phyloP scores from a whole-genome alignment of 73 alveolate species.

The Uronychia binucleata region DNA sequence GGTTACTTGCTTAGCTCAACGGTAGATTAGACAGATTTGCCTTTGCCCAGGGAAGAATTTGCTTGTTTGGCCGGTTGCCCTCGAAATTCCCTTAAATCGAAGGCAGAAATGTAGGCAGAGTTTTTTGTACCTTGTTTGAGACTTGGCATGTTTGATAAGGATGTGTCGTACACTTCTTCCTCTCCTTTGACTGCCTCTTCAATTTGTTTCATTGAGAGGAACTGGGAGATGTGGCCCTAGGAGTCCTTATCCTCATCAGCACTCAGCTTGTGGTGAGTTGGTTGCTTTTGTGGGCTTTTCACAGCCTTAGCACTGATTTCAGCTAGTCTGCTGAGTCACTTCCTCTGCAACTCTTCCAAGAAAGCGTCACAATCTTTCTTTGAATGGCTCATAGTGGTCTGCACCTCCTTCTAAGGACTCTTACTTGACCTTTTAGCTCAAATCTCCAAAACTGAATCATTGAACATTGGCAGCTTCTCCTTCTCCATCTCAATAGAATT shows the following conservation, averaged over 20 bases:
- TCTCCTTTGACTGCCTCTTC: not conserved
- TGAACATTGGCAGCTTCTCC: too few species aligned
- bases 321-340: not conserved
- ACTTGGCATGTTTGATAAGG: not conserved
- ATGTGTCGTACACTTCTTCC: not conserved
- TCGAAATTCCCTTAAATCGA: not conserved
- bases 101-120: not conserved
- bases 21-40: not conserved
- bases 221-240: not conserved
- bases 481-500: too few species aligned
- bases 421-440: too few species aligned
- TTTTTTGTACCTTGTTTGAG: not conserved
- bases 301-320: not conserved
- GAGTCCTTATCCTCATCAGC: not conserved
- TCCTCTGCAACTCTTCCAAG: not conserved
- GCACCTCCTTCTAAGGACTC: not conserved
- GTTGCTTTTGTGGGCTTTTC: not conserved
- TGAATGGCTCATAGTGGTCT: not conserved
- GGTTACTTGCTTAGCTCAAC: not conserved
- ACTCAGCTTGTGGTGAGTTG: not conserved
- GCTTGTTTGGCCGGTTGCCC: not conserved
- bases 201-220: not conserved
- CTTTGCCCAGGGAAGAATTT: not conserved
- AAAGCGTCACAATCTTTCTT: too few species aligned
- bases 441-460: too few species aligned